Base-by-base conservation (phyloP, 306 rosid species). In the Calophaca sinica region DNA sequence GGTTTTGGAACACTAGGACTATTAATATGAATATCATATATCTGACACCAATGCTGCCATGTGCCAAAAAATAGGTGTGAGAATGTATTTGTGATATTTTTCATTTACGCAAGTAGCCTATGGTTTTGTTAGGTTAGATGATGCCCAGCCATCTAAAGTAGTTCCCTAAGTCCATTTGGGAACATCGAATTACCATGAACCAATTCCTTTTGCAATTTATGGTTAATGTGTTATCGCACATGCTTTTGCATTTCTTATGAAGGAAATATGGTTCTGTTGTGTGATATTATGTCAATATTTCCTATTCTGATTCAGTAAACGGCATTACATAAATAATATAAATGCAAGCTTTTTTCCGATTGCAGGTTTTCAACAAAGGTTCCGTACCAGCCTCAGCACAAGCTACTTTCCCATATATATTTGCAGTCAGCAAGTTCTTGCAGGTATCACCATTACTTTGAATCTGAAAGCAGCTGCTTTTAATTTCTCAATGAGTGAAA, bases 341-440 rank as follows among this genome's bases (percentile, higher is more conserved):
- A 74, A 61, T 13, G 35, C 38, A 61, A 64, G 53, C 54, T 74
- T 48, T 60, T 45, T 60, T 72, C 62, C 39, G 14, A 72, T 68
- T 80, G 60, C 88, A 94, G 97, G 80, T 75, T 59, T 89, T 91
- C 68, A 87, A 94, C 88, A 90, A 85, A 63, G 93, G 87, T 13
- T 69, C 91, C 7, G 90, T 94, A 55, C 96, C 89, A 64, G 87
- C 88, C 57, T 84, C 92, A 33, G 80, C 90, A 15, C 98, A 94
- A 83, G 97, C 96, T 77, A 82, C 96, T 70, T 94, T 88, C 84
- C 97, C 96, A 57, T 94, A 94, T 83, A 11, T 77, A 66, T 94
- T 94, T 86, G 84, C 90, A 53, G 96, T 90, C 77, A 91, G 91
- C 88, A 92, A 94, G 82, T 91, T 72, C 84, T 82, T 94, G 90